Percentiles rank a stretch among this genome's conserved stretches.
Conservation (phyloP, 805 yeast genomes). For the Komagataella pseudopastoris region DNA sequence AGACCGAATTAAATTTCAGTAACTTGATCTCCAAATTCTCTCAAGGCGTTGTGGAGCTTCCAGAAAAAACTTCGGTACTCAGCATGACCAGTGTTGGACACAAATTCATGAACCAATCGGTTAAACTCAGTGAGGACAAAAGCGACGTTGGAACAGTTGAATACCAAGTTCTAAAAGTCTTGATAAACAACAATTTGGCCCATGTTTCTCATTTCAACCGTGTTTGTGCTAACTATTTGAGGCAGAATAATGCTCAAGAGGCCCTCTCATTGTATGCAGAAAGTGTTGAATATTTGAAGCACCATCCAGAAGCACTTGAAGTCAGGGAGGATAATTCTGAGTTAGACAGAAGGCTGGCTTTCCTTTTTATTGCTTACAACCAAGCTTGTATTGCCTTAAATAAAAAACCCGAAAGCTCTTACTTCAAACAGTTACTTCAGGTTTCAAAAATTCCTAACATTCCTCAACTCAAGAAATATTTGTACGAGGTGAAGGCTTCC, state of each 20-base stretch:
- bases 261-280: constrained; percentile 17
- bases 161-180: constrained; percentile 9
- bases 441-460: constrained; percentile 7
- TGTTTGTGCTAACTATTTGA: constrained; percentile 9
- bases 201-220: constrained; percentile 15
- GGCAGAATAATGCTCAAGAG: constrained; percentile 11
- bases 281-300: constrained; percentile 11
- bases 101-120: background rate
- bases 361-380: background rate
- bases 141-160: constrained; percentile 11
- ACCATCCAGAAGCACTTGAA: constrained; percentile 6
- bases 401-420: background rate
- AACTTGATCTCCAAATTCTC: background rate
- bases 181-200: constrained; percentile 8
- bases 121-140: constrained; percentile 1
- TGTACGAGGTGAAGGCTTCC: background rate
- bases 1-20: background rate
- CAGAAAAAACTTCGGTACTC: background rate
- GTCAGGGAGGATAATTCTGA: background rate
- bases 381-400: constrained; percentile 6
- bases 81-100: background rate
- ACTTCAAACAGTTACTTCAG: background rate
- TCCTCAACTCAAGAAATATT: background rate
- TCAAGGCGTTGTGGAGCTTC: background rate
- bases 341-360: background rate